Evolutionary conservation across 2,329 filamentous ascomycete genomes (phyloP).

Genomic region (Clonostachys byssicola): DNA sequence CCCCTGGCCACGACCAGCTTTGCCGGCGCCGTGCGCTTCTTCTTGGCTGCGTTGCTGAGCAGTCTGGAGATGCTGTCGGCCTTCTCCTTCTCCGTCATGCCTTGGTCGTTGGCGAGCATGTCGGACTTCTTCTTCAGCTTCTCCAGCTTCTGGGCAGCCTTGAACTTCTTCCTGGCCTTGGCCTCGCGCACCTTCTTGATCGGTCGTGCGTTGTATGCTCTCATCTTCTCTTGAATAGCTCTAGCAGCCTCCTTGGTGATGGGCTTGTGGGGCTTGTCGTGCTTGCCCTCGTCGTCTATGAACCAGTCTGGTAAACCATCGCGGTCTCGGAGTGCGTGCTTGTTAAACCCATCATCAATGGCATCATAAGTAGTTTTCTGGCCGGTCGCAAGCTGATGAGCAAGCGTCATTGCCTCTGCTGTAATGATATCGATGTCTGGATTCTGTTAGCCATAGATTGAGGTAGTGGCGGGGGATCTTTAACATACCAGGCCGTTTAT

Average conservation of each 20-base stretch:
- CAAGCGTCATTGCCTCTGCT: conserved; percentile 97
- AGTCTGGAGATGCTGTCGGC: conserved; percentile 77
- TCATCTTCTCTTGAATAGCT: conserved; percentile 91
- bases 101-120: conserved; percentile 81
- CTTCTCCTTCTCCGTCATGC: conserved; percentile 95
- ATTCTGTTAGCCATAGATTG: background rate
- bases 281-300: conserved; percentile 81
- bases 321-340: conserved; percentile 81
- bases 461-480: background rate
- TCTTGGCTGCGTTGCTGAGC: conserved; percentile 76
- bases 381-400: conserved; percentile 85
- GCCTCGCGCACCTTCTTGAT: conserved; percentile 99
- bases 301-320: conserved; percentile 98
- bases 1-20: conserved; percentile 88
- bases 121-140: conserved; percentile 98
- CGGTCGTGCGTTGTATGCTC: conserved; percentile 88
- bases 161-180: conserved; percentile 94
- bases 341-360: conserved; percentile 91
- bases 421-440: conserved; percentile 96
- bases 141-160: conserved; percentile 84
- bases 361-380: conserved; percentile 76
- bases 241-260: conserved; percentile 84
- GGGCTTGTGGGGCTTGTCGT: conserved; percentile 83
- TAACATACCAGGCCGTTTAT: conserved; percentile 56
- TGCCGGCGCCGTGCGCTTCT: conserved; percentile 79